Evolutionary conservation across 1,284 basidiomycete species (phyloP).

Genomic region (Trichosporon sp.): DNA sequence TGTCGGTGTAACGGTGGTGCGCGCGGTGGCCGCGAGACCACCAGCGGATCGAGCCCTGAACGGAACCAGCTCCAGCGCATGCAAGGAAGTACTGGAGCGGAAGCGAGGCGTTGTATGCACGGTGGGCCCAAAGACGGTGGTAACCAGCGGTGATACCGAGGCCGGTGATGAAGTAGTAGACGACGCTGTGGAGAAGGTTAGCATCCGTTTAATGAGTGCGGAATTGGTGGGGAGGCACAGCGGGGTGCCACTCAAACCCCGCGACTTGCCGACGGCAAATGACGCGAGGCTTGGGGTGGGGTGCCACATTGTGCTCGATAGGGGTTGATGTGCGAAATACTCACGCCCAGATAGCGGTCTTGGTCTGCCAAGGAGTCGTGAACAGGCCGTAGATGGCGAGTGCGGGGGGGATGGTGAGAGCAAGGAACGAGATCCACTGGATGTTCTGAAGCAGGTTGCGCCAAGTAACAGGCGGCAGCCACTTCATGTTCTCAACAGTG

Average conservation of each 20-base stretch:
- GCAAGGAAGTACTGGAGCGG: slow-evolving; percentile 74
- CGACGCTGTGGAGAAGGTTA: slow-evolving; percentile 43
- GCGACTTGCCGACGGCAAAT: slow-evolving; percentile 1
- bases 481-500: slow-evolving; percentile 66
- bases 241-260: background rate
- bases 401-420: slow-evolving; percentile 66
- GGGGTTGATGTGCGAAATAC: slow-evolving; percentile 13
- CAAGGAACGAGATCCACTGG: slow-evolving; percentile 67
- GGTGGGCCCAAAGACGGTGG: slow-evolving; percentile 88
- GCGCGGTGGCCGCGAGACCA: slow-evolving; percentile 92
- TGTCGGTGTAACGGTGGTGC: slow-evolving; percentile 92
- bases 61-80: slow-evolving; percentile 72
- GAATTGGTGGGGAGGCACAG: background rate
- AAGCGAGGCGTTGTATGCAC: slow-evolving; percentile 78
- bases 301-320: background rate
- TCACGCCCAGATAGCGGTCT: slow-evolving; percentile 63
- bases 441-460: slow-evolving; percentile 64
- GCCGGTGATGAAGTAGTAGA: slow-evolving; percentile 82
- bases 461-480: slow-evolving; percentile 70
- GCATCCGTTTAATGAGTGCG: background rate
- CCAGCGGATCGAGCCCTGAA: slow-evolving; percentile 88
- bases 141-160: slow-evolving; percentile 68
- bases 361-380: slow-evolving; percentile 57
- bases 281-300: background rate
- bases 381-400: slow-evolving; percentile 64